phyloP scores from a whole-genome alignment of 1,139 yeast species.

The Taiozyma sp. region DNA sequence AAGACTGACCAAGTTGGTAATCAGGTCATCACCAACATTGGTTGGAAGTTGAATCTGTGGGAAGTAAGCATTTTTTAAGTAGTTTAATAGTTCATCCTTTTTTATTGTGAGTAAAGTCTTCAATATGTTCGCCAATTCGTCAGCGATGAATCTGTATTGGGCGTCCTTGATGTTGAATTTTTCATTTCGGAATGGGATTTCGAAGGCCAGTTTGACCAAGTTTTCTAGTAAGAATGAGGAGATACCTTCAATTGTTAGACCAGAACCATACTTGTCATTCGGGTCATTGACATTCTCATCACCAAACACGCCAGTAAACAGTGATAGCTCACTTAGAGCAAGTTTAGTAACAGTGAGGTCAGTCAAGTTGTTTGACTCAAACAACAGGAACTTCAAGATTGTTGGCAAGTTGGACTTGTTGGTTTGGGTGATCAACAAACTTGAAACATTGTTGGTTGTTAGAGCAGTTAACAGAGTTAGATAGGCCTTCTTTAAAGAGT shows the following conservation, averaged over 20 bases:
- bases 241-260: slow-evolving; percentile 61
- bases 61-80: slow-evolving; percentile 46
- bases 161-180: slow-evolving; percentile 71
- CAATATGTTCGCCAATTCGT: slow-evolving; percentile 69
- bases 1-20: slow-evolving; percentile 46
- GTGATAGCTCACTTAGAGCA: slow-evolving; percentile 64
- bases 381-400: slow-evolving; percentile 60
- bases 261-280: slow-evolving; percentile 46
- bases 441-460: slow-evolving; percentile 72
- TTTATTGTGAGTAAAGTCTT: slow-evolving; percentile 46
- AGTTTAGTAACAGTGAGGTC: slow-evolving; percentile 54
- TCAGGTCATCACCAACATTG: slow-evolving; percentile 50
- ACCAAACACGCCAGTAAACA: slow-evolving; percentile 64
- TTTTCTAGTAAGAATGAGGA: slow-evolving; percentile 66
- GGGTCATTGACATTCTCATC: slow-evolving; percentile 57
- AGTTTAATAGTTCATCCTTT: slow-evolving; percentile 38
- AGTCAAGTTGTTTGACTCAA: slow-evolving; percentile 53
- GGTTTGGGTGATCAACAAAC: slow-evolving; percentile 64
- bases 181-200: slow-evolving; percentile 67
- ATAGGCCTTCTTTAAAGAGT: slow-evolving; percentile 61
- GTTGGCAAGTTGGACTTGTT: slow-evolving; percentile 60
- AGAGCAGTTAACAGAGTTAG: slow-evolving; percentile 64
- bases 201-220: slow-evolving; percentile 65
- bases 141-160: slow-evolving; percentile 65
- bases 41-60: slow-evolving; percentile 56